Base-by-base conservation (phyloP, 2,329 filamentous ascomycete species). In the Onygenales sp. region DNA sequence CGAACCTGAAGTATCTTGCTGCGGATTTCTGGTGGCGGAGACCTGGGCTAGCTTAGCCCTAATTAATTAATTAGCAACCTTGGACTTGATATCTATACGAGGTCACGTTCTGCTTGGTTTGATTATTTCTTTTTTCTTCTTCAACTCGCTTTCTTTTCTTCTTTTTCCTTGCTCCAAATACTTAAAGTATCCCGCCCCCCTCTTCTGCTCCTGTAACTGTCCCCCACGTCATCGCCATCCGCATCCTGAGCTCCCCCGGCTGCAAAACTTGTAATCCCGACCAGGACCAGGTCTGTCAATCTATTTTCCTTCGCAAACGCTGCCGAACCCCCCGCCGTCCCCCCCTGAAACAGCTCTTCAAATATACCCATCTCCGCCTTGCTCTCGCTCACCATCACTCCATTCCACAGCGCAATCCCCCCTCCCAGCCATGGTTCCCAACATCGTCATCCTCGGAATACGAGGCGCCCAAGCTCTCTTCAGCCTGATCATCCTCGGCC, bases 401-500 rank as follows among this genome's bases (percentile, higher is more conserved):
- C 17, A 17, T 17, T 17, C 17, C 17, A 17, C 17, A 17, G 17
- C 17, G 17, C 17, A 17, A 2, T 17, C 17, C 17, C 17, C 2
- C 17, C 17, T 17, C 17, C 17, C 14, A 41, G 14, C 35, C 17
- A 56, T 8, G 27, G 55, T 57, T 51, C 33, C 53, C 7, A 43
- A 49, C 17, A 54, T 54, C 33, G 41, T 51, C 50, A 52, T 58
- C 14, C 49, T 59, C 50, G 55, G 46, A 35, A 38, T 87, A 58
- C 86, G 89, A 66, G 76, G 79, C 55, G 73, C 81, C 49, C 85
- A 92, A 63, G 78, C 76, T 9, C 59, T 89, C 42, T 80, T 94
- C 61, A 77, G 84, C 38, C 75, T 93, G 57, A 82, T 91, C 59
- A 82, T 90, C 61, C 79, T 95, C 8, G 89, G 85, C 21, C 70